Conservation (phyloP, 1,284 basidiomycete genomes). For the Moesziomyces antarcticus region DNA sequence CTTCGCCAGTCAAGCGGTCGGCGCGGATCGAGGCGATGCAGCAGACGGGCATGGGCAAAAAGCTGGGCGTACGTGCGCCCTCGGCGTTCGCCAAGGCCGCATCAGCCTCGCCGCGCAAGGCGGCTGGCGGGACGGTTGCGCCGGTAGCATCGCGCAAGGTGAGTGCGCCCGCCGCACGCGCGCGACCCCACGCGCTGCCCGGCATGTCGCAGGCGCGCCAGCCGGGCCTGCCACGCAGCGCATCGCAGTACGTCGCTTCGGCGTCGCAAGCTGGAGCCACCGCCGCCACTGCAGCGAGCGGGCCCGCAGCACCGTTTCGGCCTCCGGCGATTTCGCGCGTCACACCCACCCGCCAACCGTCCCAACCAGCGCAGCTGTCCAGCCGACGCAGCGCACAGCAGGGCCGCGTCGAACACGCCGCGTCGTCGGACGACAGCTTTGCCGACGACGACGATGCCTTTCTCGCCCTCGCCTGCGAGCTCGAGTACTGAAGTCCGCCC, state of each 20-base stretch:
- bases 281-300: not conserved
- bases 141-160: not conserved
- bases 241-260: slow-evolving; percentile 18
- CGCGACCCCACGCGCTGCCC: slow-evolving; percentile 15
- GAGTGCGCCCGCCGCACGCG: not conserved
- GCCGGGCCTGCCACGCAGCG: slow-evolving; percentile 30
- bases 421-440: slow-evolving; percentile 46
- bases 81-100: slow-evolving; percentile 18
- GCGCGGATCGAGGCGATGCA: slow-evolving; percentile 47
- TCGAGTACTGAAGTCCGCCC: slow-evolving; percentile 26
- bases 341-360: not conserved
- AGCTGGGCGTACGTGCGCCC: slow-evolving; percentile 34
- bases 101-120: slow-evolving; percentile 23
- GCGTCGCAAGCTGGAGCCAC: not conserved
- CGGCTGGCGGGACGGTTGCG: not conserved
- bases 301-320: slow-evolving; percentile 37
- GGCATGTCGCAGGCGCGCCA: slow-evolving; percentile 44
- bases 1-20: slow-evolving; percentile 37
- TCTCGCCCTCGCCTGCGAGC: slow-evolving; percentile 31
- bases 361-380: not conserved
- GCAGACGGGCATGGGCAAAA: slow-evolving; percentile 18
- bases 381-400: not conserved
- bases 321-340: slow-evolving; percentile 26
- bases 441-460: slow-evolving; percentile 43
- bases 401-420: not conserved